A percentile compares a stretch with the other conserved stretches of the same genome.
Evolutionary conservation across 2,329 filamentous ascomycete species (phyloP).

Genomic region (Xylaria sp.): DNA sequence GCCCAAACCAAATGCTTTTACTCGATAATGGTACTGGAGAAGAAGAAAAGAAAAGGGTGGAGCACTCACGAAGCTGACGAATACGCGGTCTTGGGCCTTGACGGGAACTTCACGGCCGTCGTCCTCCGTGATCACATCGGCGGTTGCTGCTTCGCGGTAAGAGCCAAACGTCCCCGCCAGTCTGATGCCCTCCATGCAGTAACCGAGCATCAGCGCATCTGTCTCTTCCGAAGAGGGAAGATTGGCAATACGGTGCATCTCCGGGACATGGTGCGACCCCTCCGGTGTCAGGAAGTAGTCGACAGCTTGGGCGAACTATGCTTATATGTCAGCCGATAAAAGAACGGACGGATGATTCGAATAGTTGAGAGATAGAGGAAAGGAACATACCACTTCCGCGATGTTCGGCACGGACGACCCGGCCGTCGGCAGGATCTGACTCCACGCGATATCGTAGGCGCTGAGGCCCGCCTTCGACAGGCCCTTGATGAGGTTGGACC

Average conservation of each 20-base stretch:
- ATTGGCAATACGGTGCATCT: slow-evolving; percentile 63
- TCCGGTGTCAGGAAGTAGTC: slow-evolving; percentile 70
- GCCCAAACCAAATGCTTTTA: too few species aligned
- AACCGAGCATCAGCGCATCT: slow-evolving; percentile 67
- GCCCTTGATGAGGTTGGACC: slow-evolving; percentile 65
- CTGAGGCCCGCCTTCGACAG: slow-evolving; percentile 66
- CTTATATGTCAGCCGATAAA: slow-evolving; percentile 19
- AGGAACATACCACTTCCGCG: slow-evolving; percentile 60
- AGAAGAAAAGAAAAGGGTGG: background rate
- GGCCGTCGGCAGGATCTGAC: slow-evolving; percentile 69
- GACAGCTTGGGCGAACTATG: slow-evolving; percentile 70
- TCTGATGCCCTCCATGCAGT: slow-evolving; percentile 72
- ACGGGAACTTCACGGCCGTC: slow-evolving; percentile 56
- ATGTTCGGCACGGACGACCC: slow-evolving; percentile 71
- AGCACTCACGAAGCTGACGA: slow-evolving; percentile 61
- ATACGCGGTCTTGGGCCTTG: slow-evolving; percentile 60
- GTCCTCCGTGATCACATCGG: slow-evolving; percentile 52
- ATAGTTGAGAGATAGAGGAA: background rate
- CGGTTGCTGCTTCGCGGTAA: slow-evolving; percentile 56
- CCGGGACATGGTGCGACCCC: slow-evolving; percentile 57
- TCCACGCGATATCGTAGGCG: slow-evolving; percentile 69
- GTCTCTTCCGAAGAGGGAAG: slow-evolving; percentile 57
- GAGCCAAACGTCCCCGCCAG: slow-evolving; percentile 65
- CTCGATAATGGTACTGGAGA: too few species aligned
- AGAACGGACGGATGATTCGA: background rate